Conservation (phyloP, 1,284 basidiomycete species). For the Porodaedalea pini region DNA sequence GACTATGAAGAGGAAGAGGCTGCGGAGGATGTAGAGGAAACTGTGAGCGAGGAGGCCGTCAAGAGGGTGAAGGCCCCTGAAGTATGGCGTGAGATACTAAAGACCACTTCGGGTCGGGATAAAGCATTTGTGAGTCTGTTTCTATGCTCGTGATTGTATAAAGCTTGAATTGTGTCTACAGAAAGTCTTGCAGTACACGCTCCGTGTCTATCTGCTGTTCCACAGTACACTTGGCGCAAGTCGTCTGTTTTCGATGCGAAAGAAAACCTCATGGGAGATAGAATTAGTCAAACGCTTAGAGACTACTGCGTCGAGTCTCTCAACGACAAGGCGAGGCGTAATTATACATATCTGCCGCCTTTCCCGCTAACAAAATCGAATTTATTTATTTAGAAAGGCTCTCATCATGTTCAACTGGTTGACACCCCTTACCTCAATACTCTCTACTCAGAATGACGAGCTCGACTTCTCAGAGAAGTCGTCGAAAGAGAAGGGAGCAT, state of each 20-base stretch:
- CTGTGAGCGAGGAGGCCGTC: slow-evolving; percentile 34
- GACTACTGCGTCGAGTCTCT: slow-evolving; percentile 60
- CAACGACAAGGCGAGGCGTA: slow-evolving; percentile 57
- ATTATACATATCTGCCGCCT: neutral
- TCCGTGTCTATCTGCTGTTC: slow-evolving; percentile 68
- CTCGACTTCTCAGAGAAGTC: slow-evolving; percentile 25
- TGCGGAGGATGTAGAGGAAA: slow-evolving; percentile 20
- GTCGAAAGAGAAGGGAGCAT: slow-evolving; percentile 31
- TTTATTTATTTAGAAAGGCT: slow-evolving; percentile 52
- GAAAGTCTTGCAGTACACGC: slow-evolving; percentile 82
- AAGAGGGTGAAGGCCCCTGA: slow-evolving; percentile 53
- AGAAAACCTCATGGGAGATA: slow-evolving; percentile 49
- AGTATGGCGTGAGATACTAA: slow-evolving; percentile 72
- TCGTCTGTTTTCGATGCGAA: slow-evolving; percentile 41
- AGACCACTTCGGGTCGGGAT: slow-evolving; percentile 72
- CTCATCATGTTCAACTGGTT: slow-evolving; percentile 81
- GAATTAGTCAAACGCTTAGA: slow-evolving; percentile 56
- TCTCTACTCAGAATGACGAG: slow-evolving; percentile 39
- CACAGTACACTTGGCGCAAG: slow-evolving; percentile 50
- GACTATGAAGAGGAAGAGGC: slow-evolving; percentile 33
- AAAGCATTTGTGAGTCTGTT: slow-evolving; percentile 68
- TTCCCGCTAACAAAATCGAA: slow-evolving; percentile 1
- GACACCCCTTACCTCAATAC: slow-evolving; percentile 61
- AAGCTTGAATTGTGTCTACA: slow-evolving; percentile 28
- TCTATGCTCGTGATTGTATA: slow-evolving; percentile 9